Evolutionary conservation across 2,329 filamentous ascomycete species (phyloP), one percentile per base, ranked within the genome.

Genomic region (Allantophomopsis lycopodina): DNA sequence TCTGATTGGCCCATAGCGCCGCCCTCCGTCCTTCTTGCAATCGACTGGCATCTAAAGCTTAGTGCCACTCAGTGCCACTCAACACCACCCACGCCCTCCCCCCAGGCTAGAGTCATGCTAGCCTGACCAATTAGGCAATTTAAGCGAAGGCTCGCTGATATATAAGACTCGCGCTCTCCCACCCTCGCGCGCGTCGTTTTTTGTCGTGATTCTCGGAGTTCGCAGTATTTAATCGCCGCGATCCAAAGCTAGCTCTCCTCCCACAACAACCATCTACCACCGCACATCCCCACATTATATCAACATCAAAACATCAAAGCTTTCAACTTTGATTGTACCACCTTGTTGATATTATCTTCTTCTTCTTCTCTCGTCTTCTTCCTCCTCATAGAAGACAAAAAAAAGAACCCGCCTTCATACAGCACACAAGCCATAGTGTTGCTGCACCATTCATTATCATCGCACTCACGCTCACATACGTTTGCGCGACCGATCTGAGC

Each of bases 401-500:
- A 38, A 16, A 18, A n/a, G 20, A 28, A n/a, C n/a, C 37, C 30
- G 33, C 30, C 33, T 38, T 28, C 32, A 40, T 34, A 44, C 45
- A 48, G 48, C 43, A 46, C 48, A 46, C 50, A 43, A 38, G 40
- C 41, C 41, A 41, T 32, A 41, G 50, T 50, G 49, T 45, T 40
- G 23, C 23, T 50, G 47, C 37, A 44, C 42, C 41, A 46, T 48
- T 49, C 51, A 46, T 51, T 50, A 48, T 52, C 38, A 35, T 42
- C 41, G 44, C 43, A 43, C 43, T 39, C 42, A 40, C 42, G 41
- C 40, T 40, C 44, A 34, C 38, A 30, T 42, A 34, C 31, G 32
- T 34, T 41, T 34, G 35, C 32, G 21, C 20, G 34, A 21, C 32
- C 18, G 30, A 15, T 28, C 34, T 34, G 37, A 36, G 36, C 37